Conservation (phyloP, 192 early-diverging fungal species). For the Globomyces pollinis-pini region DNA sequence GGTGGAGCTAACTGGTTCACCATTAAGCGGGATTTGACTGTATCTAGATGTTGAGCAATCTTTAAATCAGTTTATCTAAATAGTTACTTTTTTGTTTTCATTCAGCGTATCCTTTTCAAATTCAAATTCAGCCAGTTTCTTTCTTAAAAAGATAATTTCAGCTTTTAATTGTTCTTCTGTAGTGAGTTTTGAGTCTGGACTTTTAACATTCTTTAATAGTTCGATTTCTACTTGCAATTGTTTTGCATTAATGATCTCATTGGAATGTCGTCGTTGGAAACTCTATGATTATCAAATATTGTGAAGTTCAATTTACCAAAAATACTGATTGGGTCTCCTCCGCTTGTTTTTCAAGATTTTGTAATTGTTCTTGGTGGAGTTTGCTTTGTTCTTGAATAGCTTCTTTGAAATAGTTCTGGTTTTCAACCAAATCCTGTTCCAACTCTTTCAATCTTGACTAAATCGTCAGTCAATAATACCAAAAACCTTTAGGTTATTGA, state of each 20-base stretch:
- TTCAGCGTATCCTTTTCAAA: constrained; percentile 2
- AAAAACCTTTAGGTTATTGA: constrained; percentile 37
- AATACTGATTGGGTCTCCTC: constrained; percentile 42
- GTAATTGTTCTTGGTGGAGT: constrained; percentile 39
- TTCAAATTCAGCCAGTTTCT: constrained; percentile 34
- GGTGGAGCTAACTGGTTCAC: not conserved
- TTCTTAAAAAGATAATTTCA: constrained; percentile 11
- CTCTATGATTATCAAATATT: not conserved
- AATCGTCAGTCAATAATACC: not conserved
- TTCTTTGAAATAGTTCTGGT: constrained; percentile 37
- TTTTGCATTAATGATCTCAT: not conserved
- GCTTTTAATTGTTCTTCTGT: not conserved
- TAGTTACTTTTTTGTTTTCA: not conserved
- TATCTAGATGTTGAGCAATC: too few relatives aligned
- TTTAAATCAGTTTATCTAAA: too few relatives aligned
- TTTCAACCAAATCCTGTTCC: constrained; percentile 30
- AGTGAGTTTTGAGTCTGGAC: not conserved
- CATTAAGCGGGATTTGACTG: too few relatives aligned
- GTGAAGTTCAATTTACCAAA: constrained; percentile 17
- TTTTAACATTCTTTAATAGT: not conserved
- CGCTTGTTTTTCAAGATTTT: constrained; percentile 31
- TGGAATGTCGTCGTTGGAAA: not conserved
- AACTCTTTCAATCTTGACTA: constrained; percentile 28
- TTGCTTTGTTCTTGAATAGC: constrained; percentile 36
- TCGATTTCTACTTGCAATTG: not conserved